Percentiles rank a stretch among this genome's conserved stretches.
These are phyloP conservation scores for Blastocystis sp. DNA, from an alignment of 352 stramenopile species.

Conservation along the genomic window DNA sequence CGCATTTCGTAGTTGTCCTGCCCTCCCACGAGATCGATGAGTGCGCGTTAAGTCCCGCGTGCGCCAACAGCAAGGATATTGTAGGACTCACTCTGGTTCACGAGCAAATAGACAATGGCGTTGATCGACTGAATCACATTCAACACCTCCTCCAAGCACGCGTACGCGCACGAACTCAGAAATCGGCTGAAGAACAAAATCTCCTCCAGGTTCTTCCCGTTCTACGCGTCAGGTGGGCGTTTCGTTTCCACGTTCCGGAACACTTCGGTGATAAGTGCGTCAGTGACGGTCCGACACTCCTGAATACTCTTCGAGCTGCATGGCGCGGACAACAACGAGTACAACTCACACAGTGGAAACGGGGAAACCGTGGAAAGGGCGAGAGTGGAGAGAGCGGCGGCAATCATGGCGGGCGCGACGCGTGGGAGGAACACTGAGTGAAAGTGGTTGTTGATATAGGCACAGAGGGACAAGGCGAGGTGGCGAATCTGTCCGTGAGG, in stretches of 20 bases:
- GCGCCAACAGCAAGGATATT: constrained; percentile 6
- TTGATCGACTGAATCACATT: constrained; percentile 50
- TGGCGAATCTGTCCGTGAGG: background rate
- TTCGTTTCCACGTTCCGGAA: background rate
- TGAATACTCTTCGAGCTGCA: background rate
- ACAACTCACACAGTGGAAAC: background rate
- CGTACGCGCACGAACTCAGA: constrained; percentile 28
- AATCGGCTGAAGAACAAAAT: constrained; percentile 20
- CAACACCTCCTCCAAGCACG: constrained; percentile 23
- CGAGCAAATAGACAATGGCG: constrained; percentile 23
- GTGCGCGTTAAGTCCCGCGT: background rate
- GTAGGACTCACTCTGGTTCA: constrained; percentile 49
- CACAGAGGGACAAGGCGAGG: background rate
- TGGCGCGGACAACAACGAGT: background rate
- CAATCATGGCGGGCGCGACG: constrained; percentile 13
- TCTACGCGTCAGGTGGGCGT: background rate
- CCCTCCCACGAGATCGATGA: constrained; percentile 42
- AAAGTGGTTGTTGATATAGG: constrained; percentile 21
- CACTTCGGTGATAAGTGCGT: background rate
- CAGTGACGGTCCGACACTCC: background rate
- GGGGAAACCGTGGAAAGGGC: background rate
- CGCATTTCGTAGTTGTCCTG: constrained; percentile 42
- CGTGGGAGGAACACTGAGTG: constrained; percentile 35
- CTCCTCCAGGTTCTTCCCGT: background rate
- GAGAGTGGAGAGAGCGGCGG: background rate